Evolutionary conservation across 1,284 basidiomycete genomes (phyloP).

Genomic region (Leccinum proximum): DNA sequence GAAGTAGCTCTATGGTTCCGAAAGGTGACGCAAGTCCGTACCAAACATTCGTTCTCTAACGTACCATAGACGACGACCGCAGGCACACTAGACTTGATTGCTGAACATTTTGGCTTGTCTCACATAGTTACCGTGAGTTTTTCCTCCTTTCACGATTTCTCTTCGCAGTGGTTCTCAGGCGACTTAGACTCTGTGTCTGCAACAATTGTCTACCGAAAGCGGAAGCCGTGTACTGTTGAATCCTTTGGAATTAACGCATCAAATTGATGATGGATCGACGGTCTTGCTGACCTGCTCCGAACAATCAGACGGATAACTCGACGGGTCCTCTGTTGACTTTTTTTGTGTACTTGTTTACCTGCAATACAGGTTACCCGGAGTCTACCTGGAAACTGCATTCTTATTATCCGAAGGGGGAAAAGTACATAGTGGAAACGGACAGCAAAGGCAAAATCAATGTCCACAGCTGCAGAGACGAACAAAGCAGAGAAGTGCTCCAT

Average conservation of each 20-base stretch:
- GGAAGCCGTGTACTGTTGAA: slow-evolving; percentile 35
- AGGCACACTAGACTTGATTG: slow-evolving; percentile 16
- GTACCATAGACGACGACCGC: slow-evolving; percentile 37
- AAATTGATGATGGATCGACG: slow-evolving; percentile 42
- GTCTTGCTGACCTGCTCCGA: slow-evolving; percentile 24
- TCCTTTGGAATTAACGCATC: slow-evolving; percentile 35
- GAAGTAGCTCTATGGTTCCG: slow-evolving; percentile 60
- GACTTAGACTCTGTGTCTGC: slow-evolving; percentile 33
- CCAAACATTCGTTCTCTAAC: slow-evolving; percentile 9
- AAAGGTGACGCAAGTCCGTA: slow-evolving; percentile 40
- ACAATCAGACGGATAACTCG: no score
- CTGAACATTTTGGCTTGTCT: no score
- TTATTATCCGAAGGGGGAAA: no score
- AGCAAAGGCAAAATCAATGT: no score
- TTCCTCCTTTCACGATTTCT: not conserved
- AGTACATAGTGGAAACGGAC: no score
- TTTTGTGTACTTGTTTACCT: no score
- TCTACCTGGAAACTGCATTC: no score
- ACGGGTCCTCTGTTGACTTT: no score
- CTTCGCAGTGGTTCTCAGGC: slow-evolving; percentile 1
- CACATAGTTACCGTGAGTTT: no score
- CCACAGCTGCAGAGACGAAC: no score
- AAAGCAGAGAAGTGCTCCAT: no score
- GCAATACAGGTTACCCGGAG: no score
- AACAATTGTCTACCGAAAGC: slow-evolving; percentile 20